Evolutionary conservation across 495 filamentous ascomycete genomes (phyloP), one percentile per base, ranked within the genome.

Genomic region (Podospora fimiseda): DNA sequence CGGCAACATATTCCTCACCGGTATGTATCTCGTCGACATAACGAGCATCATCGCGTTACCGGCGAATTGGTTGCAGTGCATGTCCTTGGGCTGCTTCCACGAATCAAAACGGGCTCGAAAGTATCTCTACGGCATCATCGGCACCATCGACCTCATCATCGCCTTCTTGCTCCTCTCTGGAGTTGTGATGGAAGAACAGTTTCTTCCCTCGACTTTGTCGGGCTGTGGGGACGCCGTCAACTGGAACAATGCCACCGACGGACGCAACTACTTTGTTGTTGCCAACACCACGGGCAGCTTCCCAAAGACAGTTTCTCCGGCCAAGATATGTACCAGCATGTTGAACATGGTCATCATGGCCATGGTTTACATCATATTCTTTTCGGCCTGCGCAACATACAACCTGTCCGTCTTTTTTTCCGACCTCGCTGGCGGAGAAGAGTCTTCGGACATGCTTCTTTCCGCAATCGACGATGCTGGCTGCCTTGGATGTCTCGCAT

Each of bases 181-280:
- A 15, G 44, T 19, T 7, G n/a, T 11, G 21, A 33, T 27, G 43
- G 2, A 30, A 8, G 15, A 11, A 9, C 36, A 15, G 44, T 53
- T 53, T n/a, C 22, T 53, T 1, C 51, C 51, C 4, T 1, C 9
- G 18, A 43, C 43, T 8, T 48, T 21, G n/a, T 13, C 33, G 0
- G 3, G 15, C 2, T 53, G 51, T 38, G 6, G 41, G 37, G 9
- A 8, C 15, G 51, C 51, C 3, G 6, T 22, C 1, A 16, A 48
- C 44, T 53, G 51, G 51, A 43, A 23, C 36, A 53, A 53, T n/a
- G 43, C 11, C 2, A 47, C 43, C 36, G 51, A 53, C 22, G 51
- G 51, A 1, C 43, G 51, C 20, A 53, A 53, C 30, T 47, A 47
- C 18, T 53, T 53, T 18, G 14, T 53, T 6, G 43, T n/a, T 0